Conservation (phyloP, 2,329 filamentous ascomycete genomes). For the Fusarium annulatum region DNA sequence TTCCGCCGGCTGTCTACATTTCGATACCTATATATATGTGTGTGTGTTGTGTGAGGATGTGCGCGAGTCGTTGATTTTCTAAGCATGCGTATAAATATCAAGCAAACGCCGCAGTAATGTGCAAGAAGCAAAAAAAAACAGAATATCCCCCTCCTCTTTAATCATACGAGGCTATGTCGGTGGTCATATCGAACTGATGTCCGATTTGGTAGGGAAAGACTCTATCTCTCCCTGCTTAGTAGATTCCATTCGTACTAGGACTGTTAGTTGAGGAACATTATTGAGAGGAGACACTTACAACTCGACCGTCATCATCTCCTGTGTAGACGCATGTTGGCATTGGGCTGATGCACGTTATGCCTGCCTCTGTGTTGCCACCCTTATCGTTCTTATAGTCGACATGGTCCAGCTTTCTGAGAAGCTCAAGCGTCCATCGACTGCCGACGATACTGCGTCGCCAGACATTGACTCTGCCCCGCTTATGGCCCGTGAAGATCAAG, state of each 20-base stretch:
- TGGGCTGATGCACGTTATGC: slow-evolving; percentile 87
- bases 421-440: slow-evolving; percentile 79
- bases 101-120: slow-evolving; percentile 32
- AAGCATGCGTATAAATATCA: slow-evolving; percentile 25
- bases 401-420: slow-evolving; percentile 86
- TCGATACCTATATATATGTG: slow-evolving; percentile 28
- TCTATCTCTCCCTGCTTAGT: slow-evolving; percentile 67
- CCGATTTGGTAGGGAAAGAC: slow-evolving; percentile 43
- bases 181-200: slow-evolving; percentile 31
- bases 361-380: slow-evolving; percentile 68
- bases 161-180: slow-evolving; percentile 28
- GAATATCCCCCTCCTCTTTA: neutral
- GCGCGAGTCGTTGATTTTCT: slow-evolving; percentile 29
- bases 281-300: slow-evolving; percentile 64
- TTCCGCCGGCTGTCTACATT: slow-evolving; percentile 16
- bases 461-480: slow-evolving; percentile 83
- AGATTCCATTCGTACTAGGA: slow-evolving; percentile 72
- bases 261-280: slow-evolving; percentile 11
- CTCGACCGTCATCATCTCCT: slow-evolving; percentile 91
- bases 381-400: slow-evolving; percentile 73
- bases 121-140: slow-evolving; percentile 26
- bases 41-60: slow-evolving; percentile 20
- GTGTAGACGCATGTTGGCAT: slow-evolving; percentile 89
- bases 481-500: slow-evolving; percentile 90
- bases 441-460: slow-evolving; percentile 67